Conservation (phyloP, 495 filamentous ascomycete species). For the Gamarada debralockiae region DNA sequence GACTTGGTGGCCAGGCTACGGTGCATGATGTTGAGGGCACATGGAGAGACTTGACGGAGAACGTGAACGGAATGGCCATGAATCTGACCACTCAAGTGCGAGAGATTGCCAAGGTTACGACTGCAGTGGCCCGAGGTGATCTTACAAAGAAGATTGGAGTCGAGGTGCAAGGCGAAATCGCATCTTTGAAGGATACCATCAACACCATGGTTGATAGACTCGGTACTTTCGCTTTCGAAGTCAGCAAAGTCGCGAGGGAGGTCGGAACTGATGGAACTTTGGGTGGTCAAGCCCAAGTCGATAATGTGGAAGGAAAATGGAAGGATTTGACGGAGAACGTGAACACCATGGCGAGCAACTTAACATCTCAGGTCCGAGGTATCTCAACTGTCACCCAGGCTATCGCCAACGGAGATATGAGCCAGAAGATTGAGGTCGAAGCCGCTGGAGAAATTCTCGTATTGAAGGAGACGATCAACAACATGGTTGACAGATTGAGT, state of each 20-base stretch:
- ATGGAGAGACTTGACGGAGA: conserved; percentile 95
- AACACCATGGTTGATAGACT: conserved; percentile 99
- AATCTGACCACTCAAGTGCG: conserved; percentile 97
- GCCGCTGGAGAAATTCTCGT: conserved; percentile 93
- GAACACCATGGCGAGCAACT: conserved; percentile 92
- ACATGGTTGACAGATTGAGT: conserved; percentile 96
- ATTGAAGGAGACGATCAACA: conserved; percentile 96
- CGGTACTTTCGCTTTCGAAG: conserved; percentile 95
- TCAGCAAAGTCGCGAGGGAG: conserved; percentile 97
- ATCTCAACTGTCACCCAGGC: conserved; percentile 97
- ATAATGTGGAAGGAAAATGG: conserved; percentile 99
- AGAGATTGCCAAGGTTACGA: conserved; percentile 97
- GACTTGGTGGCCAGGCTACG: conserved; percentile 91
- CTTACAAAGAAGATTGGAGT: conserved; percentile 94
- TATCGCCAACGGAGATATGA: conserved; percentile 90
- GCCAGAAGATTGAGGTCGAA: conserved; percentile 92
- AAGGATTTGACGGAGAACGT: conserved; percentile 97
- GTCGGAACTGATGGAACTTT: conserved; percentile 97
- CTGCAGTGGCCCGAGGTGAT: conserved; percentile 92
- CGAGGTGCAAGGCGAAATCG: conserved; percentile 93
- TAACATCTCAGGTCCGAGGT: conserved; percentile 91
- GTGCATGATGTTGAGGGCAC: conserved; percentile 97
- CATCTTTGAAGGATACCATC: conserved; percentile 94
- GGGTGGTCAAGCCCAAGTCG: conserved; percentile 92
- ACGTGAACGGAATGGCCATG: conserved; percentile 98